phyloP scores from a whole-genome alignment of 2,329 filamentous ascomycete genomes.

The Ophiocordyceps camponoti-floridani region DNA sequence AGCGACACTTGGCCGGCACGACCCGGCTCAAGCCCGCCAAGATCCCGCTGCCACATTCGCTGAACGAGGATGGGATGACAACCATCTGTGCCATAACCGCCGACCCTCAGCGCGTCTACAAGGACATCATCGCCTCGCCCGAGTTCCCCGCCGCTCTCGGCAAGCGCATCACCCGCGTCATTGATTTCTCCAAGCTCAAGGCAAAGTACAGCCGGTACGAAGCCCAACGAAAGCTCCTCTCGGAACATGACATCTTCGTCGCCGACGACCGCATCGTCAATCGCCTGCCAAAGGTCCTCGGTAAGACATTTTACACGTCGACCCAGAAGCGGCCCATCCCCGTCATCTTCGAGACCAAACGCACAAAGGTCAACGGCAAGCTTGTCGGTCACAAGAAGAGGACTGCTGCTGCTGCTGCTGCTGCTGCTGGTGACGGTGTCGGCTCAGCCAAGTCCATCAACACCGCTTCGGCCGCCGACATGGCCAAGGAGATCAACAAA shows the following conservation, averaged over 20 bases:
- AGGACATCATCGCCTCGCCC: slow-evolving; percentile 64
- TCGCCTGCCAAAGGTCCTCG: slow-evolving; percentile 57
- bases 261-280: slow-evolving; percentile 75
- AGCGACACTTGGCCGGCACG: slow-evolving; percentile 52
- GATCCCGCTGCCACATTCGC: slow-evolving; percentile 58
- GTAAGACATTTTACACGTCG: slow-evolving; percentile 82
- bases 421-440: slow-evolving; percentile 2
- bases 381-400: slow-evolving; percentile 36
- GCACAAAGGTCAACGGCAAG: slow-evolving; percentile 42
- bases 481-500: slow-evolving; percentile 67
- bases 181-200: slow-evolving; percentile 64
- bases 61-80: slow-evolving; percentile 42
- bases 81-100: slow-evolving; percentile 79
- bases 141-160: slow-evolving; percentile 51
- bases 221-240: slow-evolving; percentile 61
- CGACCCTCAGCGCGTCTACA: slow-evolving; percentile 67
- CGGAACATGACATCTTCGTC: slow-evolving; percentile 85
- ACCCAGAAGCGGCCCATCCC: slow-evolving; percentile 76
- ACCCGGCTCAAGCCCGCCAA: slow-evolving; percentile 69
- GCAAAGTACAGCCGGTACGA: slow-evolving; percentile 83
- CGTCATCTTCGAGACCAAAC: slow-evolving; percentile 47
- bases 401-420: slow-evolving; percentile 6
- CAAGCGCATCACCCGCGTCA: slow-evolving; percentile 54
- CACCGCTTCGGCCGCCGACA: slow-evolving; percentile 39
- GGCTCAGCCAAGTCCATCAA: slow-evolving; percentile 10